Conservation (phyloP, 2,329 filamentous ascomycete species). For the Microthyrium microscopicum region DNA sequence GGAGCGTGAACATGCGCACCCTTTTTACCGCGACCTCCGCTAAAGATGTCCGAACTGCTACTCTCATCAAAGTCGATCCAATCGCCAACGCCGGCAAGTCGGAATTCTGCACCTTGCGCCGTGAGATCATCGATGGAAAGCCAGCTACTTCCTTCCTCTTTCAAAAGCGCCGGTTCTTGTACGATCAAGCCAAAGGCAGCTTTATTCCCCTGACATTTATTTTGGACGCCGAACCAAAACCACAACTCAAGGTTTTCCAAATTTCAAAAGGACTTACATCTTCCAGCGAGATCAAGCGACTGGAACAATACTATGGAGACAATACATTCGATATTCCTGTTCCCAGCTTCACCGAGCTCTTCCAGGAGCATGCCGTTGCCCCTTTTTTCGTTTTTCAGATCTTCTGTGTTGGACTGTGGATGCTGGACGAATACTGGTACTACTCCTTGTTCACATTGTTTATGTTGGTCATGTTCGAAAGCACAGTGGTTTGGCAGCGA, state of each 20-base stretch:
- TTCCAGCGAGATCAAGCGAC: constrained; percentile 56
- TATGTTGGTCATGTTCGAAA: constrained; percentile 96
- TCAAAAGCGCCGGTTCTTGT: constrained; percentile 94
- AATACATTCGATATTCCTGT: constrained; percentile 98
- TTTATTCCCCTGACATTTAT: constrained; percentile 72
- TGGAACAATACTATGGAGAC: constrained; percentile 84
- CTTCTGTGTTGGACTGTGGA: constrained; percentile 96
- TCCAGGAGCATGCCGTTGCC: constrained; percentile 94
- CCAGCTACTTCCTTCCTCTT: constrained; percentile 78
- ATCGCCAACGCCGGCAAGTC: constrained; percentile 73
- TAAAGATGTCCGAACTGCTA: constrained; percentile 52
- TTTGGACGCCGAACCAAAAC: constrained; percentile 75
- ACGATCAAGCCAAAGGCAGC: constrained; percentile 50
- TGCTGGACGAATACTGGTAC: constrained; percentile 99
- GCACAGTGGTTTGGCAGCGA: constrained; percentile 96
- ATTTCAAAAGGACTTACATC: constrained; percentile 57
- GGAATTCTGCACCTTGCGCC: constrained; percentile 70
- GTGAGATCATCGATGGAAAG: constrained; percentile 62
- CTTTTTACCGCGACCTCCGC: constrained; percentile 65
- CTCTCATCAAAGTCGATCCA: constrained; percentile 85
- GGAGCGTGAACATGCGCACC: constrained; percentile 78
- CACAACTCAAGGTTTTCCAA: constrained; percentile 62
- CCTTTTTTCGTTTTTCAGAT: constrained; percentile 99
- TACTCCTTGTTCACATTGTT: constrained; percentile 97
- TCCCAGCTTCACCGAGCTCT: constrained; percentile 85